These are phyloP conservation scores for Cudoniella acicularis DNA, from an alignment of 495 filamentous ascomycete species.

Conservation along the genomic window DNA sequence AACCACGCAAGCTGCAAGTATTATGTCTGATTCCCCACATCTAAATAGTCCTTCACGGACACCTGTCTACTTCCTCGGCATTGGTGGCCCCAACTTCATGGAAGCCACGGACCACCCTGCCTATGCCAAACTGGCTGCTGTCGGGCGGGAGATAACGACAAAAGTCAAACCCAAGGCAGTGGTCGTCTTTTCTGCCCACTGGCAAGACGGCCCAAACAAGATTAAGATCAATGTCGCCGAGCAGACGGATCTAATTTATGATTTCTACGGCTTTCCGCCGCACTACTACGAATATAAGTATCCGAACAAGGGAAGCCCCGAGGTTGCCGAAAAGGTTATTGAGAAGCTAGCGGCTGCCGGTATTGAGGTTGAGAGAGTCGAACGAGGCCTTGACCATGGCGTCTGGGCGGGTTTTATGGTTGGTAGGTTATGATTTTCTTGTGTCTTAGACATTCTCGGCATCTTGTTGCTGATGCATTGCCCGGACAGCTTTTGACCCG, in stretches of 20 bases:
- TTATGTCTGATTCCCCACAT: constrained; percentile 10
- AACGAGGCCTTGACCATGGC: constrained; percentile 77
- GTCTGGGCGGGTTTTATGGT: constrained; percentile 36
- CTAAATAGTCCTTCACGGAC: constrained; percentile 23
- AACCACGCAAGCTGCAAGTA: constrained; percentile 5
- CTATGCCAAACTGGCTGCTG: constrained; percentile 59
- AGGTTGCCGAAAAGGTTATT: constrained; percentile 63
- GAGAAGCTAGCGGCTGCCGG: constrained; percentile 52
- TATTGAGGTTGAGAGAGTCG: constrained; percentile 61
- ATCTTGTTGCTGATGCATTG: constrained; percentile 12
- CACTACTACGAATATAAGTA: constrained; percentile 61
- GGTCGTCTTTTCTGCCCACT: constrained; percentile 88
- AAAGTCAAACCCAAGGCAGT: constrained; percentile 77
- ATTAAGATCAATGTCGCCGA: constrained; percentile 76
- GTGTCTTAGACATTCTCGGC: not conserved
- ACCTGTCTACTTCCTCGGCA: constrained; percentile 76
- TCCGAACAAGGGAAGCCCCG: constrained; percentile 63
- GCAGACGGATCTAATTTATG: constrained; percentile 73
- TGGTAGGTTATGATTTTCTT: constrained; percentile 12
- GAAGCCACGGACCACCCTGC: constrained; percentile 70
- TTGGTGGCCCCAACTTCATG: constrained; percentile 78
- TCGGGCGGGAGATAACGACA: constrained; percentile 76
- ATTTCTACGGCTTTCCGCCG: constrained; percentile 80
- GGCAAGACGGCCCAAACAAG: constrained; percentile 58
- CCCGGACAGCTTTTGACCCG: constrained; percentile 54